These are phyloP conservation scores for Diplodia intermedia DNA, from an alignment of 2,329 filamentous ascomycete genomes.

Conservation along the genomic window DNA sequence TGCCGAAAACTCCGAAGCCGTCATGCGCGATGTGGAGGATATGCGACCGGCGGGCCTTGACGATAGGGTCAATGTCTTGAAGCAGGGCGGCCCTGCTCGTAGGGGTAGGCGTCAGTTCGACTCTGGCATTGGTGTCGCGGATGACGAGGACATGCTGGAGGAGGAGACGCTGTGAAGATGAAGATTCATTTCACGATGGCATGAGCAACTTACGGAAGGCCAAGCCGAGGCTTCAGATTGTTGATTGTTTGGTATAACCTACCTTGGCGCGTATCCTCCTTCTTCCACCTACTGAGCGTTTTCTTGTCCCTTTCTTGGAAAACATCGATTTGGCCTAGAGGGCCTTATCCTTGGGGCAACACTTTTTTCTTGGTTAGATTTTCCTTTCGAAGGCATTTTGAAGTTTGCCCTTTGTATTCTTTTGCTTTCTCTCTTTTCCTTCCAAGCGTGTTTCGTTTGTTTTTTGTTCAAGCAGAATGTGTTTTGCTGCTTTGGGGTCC, in stretches of 20 bases:
- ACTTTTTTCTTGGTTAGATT: constrained; percentile 2
- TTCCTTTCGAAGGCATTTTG: background rate
- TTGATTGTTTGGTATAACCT: constrained; percentile 12
- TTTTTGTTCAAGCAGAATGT: background rate
- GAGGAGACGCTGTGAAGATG: constrained; percentile 26
- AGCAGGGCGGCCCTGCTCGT: constrained; percentile 40
- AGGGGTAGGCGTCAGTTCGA: constrained; percentile 42
- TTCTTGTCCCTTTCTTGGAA: constrained; percentile 1
- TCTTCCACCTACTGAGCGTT: background rate
- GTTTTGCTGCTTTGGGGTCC: background rate
- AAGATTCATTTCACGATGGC: constrained; percentile 11
- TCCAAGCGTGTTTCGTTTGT: background rate
- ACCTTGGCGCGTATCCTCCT: background rate
- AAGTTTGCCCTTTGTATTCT: constrained; percentile 18
- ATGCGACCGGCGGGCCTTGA: constrained; percentile 46
- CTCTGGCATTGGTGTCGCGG: constrained; percentile 44
- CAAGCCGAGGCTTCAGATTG: constrained; percentile 12
- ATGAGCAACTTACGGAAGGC: background rate
- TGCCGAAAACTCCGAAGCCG: constrained; percentile 4
- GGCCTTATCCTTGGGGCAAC: background rate
- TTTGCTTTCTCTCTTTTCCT: constrained; percentile 4
- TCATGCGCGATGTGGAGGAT: constrained; percentile 41
- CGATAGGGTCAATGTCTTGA: constrained; percentile 43
- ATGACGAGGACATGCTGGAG: constrained; percentile 36
- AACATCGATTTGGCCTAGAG: background rate